These are phyloP conservation scores for Macrophomina phaseolina DNA, from an alignment of 2,329 filamentous ascomycete species.

Conservation along the genomic window DNA sequence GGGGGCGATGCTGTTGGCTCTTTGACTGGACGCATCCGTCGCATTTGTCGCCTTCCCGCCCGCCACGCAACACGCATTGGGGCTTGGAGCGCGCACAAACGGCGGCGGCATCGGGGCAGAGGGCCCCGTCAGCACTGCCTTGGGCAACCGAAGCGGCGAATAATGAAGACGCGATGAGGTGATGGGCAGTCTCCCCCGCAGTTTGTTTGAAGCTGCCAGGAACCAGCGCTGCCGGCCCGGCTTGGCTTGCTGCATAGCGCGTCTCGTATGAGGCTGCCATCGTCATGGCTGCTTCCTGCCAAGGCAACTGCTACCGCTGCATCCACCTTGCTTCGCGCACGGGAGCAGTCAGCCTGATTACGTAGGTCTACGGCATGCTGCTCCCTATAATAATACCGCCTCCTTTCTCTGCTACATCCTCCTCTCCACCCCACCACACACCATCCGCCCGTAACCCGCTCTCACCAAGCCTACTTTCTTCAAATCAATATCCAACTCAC, in stretches of 20 bases:
- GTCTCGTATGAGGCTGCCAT: constrained; percentile 14
- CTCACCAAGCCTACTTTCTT: too few relatives aligned
- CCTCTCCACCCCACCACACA: not conserved
- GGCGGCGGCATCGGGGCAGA: not conserved
- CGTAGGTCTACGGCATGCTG: not conserved
- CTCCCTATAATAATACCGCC: constrained; percentile 15
- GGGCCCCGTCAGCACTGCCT: not conserved
- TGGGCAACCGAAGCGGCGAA: constrained; percentile 2
- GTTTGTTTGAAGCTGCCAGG: constrained; percentile 5
- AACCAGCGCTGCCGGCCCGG: constrained; percentile 20
- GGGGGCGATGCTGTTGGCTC: constrained; percentile 16
- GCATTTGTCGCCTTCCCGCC: not conserved
- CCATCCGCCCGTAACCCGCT: not conserved
- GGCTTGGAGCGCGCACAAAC: constrained; percentile 9
- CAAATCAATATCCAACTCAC: too few relatives aligned
- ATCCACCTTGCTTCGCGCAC: constrained; percentile 18
- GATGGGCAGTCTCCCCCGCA: constrained; percentile 11
- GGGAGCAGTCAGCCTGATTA: constrained; percentile 13
- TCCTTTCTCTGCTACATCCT: not conserved
- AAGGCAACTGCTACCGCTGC: constrained; percentile 19
- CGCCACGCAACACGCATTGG: constrained; percentile 17
- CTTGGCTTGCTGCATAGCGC: constrained; percentile 4
- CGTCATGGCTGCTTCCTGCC: constrained; percentile 13
- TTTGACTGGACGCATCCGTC: constrained; percentile 19
- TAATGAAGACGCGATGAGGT: constrained; percentile 11